Evolutionary conservation across 2,329 filamentous ascomycete genomes (phyloP).

Genomic region (Cladosporium sp.): DNA sequence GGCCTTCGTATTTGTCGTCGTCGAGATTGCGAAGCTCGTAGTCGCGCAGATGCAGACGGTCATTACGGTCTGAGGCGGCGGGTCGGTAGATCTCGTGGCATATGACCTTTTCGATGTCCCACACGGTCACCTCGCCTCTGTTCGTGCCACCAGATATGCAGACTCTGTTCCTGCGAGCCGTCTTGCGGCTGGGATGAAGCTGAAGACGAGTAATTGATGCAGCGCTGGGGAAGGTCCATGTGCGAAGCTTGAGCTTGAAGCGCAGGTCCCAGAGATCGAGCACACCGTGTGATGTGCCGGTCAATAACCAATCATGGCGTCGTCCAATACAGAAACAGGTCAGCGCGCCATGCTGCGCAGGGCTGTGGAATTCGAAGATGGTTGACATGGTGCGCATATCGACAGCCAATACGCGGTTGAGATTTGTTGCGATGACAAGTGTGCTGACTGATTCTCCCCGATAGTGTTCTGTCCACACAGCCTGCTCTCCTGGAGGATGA

Average conservation of each 20-base stretch:
- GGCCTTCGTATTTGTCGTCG: slow-evolving; percentile 79
- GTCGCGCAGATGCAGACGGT: slow-evolving; percentile 46
- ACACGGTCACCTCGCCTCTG: slow-evolving; percentile 85
- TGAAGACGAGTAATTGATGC: slow-evolving; percentile 74
- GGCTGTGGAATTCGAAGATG: slow-evolving; percentile 77
- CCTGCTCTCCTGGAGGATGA: slow-evolving; percentile 59
- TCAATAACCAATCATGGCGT: slow-evolving; percentile 81
- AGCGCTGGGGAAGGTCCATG: slow-evolving; percentile 81
- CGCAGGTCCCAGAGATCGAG: slow-evolving; percentile 93
- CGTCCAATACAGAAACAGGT: slow-evolving; percentile 88
- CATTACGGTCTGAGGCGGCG: slow-evolving; percentile 54
- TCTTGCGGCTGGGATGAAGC: slow-evolving; percentile 59
- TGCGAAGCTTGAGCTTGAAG: slow-evolving; percentile 83
- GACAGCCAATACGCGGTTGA: slow-evolving; percentile 75
- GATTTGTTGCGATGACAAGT: slow-evolving; percentile 80
- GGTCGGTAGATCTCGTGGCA: slow-evolving; percentile 84
- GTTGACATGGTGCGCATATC: slow-evolving; percentile 83
- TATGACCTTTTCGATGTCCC: slow-evolving; percentile 86
- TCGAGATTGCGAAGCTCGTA: slow-evolving; percentile 88
- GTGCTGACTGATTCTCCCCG: slow-evolving; percentile 77
- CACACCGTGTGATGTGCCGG: slow-evolving; percentile 90
- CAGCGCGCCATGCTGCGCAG: slow-evolving; percentile 84
- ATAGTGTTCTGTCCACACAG: slow-evolving; percentile 89
- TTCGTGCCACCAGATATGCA: slow-evolving; percentile 85
- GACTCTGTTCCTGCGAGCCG: slow-evolving; percentile 71